These are phyloP conservation scores for Mycena galopus DNA, from an alignment of 768 basidiomycete genomes.

Conservation along the genomic window DNA sequence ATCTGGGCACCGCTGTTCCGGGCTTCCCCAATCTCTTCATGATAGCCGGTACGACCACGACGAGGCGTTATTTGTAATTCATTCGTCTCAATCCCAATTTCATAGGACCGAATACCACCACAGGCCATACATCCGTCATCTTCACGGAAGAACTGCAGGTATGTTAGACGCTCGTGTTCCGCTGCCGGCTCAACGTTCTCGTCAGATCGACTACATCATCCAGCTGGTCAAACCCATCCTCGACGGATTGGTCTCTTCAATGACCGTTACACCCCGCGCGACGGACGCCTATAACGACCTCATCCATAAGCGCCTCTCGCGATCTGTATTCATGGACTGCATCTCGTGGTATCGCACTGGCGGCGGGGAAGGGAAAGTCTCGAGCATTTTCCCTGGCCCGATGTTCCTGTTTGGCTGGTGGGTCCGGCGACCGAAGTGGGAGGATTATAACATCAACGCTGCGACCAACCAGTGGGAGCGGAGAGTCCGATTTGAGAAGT, in stretches of 20 bases:
- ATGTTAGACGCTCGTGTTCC: neutral
- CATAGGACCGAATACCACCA: neutral
- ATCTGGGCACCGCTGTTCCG: constrained; percentile 58
- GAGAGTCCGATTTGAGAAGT: no score
- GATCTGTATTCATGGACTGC: constrained; percentile 44
- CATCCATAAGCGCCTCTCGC: constrained; percentile 2
- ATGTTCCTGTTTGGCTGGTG: constrained; percentile 49
- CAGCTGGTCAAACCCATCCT: constrained; percentile 4
- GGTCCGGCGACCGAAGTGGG: constrained; percentile 52
- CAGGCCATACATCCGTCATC: constrained; percentile 43
- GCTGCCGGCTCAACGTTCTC: neutral
- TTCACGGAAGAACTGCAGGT: constrained; percentile 35
- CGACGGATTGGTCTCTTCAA: neutral
- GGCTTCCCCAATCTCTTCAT: constrained; percentile 63
- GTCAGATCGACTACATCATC: constrained; percentile 6
- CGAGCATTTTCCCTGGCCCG: constrained; percentile 56
- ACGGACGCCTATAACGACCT: constrained; percentile 28
- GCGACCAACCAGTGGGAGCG: no score
- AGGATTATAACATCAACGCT: constrained; percentile 51
- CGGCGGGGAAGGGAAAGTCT: constrained; percentile 52
- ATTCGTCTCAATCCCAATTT: neutral
- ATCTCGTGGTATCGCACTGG: constrained; percentile 57
- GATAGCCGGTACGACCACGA: constrained; percentile 49
- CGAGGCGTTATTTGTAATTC: constrained; percentile 52
- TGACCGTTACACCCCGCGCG: neutral